Evolutionary conservation across 2,329 filamentous ascomycete genomes (phyloP).

Genomic region (Apiospora malaysiana): DNA sequence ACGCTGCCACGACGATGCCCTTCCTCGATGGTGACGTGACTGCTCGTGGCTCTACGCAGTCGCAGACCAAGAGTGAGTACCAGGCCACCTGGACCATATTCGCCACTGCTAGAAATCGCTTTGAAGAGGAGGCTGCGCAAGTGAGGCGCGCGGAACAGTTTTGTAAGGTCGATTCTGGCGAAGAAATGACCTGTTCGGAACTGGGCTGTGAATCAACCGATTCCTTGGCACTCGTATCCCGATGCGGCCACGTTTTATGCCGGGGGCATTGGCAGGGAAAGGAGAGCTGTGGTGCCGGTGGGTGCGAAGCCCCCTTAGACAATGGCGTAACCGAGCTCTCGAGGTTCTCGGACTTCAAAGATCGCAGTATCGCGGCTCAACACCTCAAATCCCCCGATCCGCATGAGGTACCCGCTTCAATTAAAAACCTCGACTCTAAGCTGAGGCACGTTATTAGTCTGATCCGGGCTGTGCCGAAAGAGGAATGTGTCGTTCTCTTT

Average conservation of each 20-base stretch:
- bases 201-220: slow-evolving; percentile 27
- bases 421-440: slow-evolving; percentile 27
- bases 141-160: slow-evolving; percentile 19
- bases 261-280: slow-evolving; percentile 22
- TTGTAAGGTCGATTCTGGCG: slow-evolving; percentile 20
- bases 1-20: background rate
- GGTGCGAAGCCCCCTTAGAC: slow-evolving; percentile 20
- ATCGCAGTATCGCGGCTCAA: background rate
- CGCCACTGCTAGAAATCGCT: background rate
- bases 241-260: slow-evolving; percentile 40
- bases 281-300: slow-evolving; percentile 25
- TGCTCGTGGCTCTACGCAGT: slow-evolving; percentile 5
- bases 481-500: slow-evolving; percentile 44
- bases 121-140: background rate
- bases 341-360: background rate
- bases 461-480: slow-evolving; percentile 26
- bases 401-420: background rate
- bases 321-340: background rate
- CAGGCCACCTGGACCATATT: slow-evolving; percentile 7
- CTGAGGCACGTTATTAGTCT: slow-evolving; percentile 28
- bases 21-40: background rate
- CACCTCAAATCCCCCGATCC: background rate
- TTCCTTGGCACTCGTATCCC: slow-evolving; percentile 30
- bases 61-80: slow-evolving; percentile 18
- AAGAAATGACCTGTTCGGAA: background rate